Percentiles rank a stretch among this genome's conserved stretches.
These are phyloP conservation scores for Diophrys sp. DNA, from an alignment of 73 alveolate genomes.

Conservation along the genomic window DNA sequence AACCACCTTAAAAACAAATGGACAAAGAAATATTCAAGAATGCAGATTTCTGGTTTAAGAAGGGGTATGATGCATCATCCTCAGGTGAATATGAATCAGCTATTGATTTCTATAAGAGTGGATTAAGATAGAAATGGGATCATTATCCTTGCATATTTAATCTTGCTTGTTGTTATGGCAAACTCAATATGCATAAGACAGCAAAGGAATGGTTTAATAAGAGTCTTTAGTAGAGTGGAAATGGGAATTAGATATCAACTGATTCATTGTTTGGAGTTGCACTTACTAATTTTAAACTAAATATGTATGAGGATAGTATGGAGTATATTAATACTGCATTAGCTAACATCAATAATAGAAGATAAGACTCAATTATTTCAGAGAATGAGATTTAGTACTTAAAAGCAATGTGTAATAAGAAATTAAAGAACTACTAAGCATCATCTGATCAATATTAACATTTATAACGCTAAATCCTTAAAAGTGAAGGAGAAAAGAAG, in stretches of 20 bases:
- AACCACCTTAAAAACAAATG: not conserved
- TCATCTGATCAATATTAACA: slow-evolving; percentile 15
- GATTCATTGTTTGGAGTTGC: slow-evolving; percentile 43
- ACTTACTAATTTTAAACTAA: slow-evolving; percentile 29
- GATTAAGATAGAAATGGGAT: slow-evolving; percentile 13
- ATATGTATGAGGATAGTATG: slow-evolving; percentile 2
- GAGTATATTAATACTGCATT: slow-evolving; percentile 11
- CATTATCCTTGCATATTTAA: slow-evolving; percentile 48
- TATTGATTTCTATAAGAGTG: slow-evolving; percentile 45
- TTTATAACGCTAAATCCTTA: slow-evolving; percentile 4
- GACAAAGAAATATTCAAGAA: slow-evolving; percentile 1
- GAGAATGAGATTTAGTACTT: slow-evolving; percentile 25
- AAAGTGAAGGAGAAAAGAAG: slow-evolving; percentile 25
- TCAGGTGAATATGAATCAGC: slow-evolving; percentile 46
- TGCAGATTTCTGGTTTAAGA: slow-evolving; percentile 57
- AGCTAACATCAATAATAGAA: not conserved
- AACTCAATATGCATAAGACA: not conserved
- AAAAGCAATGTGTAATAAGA: slow-evolving; percentile 21
- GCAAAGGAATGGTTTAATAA: slow-evolving; percentile 18
- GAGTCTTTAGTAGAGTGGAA: not conserved
- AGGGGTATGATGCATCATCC: slow-evolving; percentile 40
- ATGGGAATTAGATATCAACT: not conserved
- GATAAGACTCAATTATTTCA: not conserved
- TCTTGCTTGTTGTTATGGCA: slow-evolving; percentile 50
- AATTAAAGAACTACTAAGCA: slow-evolving; percentile 15